Evolutionary conservation across 129 eudicot species (phyloP), one percentile per base, ranked within the genome.

Genomic region (Flaveria brownii): DNA sequence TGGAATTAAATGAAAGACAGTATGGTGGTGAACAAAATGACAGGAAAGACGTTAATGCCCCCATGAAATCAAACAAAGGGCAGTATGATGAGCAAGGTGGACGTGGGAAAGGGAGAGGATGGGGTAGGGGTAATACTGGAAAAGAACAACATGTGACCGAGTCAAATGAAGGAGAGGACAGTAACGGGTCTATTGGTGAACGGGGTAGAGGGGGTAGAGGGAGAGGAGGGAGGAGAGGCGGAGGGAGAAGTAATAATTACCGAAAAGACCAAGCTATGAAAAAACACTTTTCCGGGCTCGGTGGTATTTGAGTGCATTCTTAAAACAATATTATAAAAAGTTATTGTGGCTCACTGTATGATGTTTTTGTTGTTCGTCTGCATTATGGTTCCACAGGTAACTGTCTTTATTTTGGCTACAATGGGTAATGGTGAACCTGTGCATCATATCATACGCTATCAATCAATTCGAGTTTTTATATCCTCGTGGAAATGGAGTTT

Each of bases 251-350:
- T 28, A 87, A 82, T 39, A 61, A 80, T 59, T 80, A 76, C 46
- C 79, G 97, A 72, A 90, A 82, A 52, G 98, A 90, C 54, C 89
- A 86, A 74, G 96, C 98, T 5, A 77, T 88, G 92, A 88, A 83
- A 57, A 93, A 90, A 68, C 97, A 90, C 74, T 82, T 93, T 39
- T 64, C 91, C 45, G 91, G 91, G 22, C 43, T 92, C 61, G 73
- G 85, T 49, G 86, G 86, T 18, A 14, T 80, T 62, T 81, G 63
- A 65, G 43, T 20, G 8, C 39, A 14, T 57, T 69, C 18, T 5
- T 39, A 42, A 52, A 51, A 50, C 9, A 9, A 9, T 36, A 16
- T 18, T 47, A 10, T 71, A 9, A 30, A 17, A 16, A 11, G 49
- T 22, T 52, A 15, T 20, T 56, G 23, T 59, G 46, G n/a, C 47